phyloP scores from a whole-genome alignment of 306 rosid genomes.

The Cicer arietinum region DNA sequence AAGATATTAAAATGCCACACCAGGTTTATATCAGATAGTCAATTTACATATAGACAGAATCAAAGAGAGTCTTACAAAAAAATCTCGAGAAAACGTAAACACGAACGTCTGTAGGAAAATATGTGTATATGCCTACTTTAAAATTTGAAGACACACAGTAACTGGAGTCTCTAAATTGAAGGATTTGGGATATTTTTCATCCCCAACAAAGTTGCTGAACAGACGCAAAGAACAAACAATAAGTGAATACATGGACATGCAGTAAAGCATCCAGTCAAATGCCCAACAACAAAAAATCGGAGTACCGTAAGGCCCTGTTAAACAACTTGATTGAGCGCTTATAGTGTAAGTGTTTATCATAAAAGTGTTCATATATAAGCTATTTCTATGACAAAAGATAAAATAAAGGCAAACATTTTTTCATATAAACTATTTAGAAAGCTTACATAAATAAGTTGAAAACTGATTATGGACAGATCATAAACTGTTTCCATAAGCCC shows the following conservation, averaged over 20 bases:
- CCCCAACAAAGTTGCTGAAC: slow-evolving; percentile 26
- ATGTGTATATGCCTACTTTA: slow-evolving; percentile 18
- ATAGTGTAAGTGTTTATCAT: neutral
- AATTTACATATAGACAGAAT: slow-evolving; percentile 17
- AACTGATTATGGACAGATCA: neutral
- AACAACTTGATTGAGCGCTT: neutral
- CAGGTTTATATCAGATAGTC: neutral
- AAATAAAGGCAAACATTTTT: neutral
- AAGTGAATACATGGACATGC: slow-evolving; percentile 9
- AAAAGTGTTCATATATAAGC: neutral
- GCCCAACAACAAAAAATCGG: neutral
- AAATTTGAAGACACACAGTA: slow-evolving; percentile 9
- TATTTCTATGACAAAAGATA: neutral
- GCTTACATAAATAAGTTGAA: neutral
- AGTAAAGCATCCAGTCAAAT: slow-evolving; percentile 30
- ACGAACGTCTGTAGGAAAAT: slow-evolving; percentile 28
- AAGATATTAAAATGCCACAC: slow-evolving; percentile 33
- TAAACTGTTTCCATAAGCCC: neutral
- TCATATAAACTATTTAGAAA: neutral
- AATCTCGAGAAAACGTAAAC: slow-evolving; percentile 31
- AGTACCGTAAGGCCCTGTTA: neutral
- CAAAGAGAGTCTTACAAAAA: neutral
- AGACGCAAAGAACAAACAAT: slow-evolving; percentile 20
- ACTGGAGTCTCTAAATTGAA: slow-evolving; percentile 18
- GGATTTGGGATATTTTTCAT: slow-evolving; percentile 21